Evolutionary conservation across 108 stramenopile genomes (phyloP).

Genomic region (Pseudonitzschia pungens): DNA sequence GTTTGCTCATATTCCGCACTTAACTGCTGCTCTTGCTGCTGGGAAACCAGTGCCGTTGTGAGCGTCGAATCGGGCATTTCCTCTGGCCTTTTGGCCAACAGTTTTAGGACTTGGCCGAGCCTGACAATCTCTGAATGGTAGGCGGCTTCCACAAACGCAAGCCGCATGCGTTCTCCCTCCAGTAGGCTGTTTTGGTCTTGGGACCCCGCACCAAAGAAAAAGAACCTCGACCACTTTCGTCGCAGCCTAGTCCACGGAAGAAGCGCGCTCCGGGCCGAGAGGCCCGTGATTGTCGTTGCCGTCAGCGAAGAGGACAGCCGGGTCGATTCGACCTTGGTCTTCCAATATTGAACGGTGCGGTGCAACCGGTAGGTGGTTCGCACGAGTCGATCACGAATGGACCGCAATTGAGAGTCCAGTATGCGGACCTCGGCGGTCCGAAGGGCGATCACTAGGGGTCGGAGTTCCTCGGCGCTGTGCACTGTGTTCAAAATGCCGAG

Average conservation of each 20-base stretch:
- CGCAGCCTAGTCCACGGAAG: background rate
- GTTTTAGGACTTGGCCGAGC: conserved; percentile 49
- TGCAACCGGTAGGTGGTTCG: conserved; percentile 52
- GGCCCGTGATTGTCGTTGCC: background rate
- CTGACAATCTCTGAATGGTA: conserved; percentile 58
- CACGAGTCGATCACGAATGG: conserved; percentile 67
- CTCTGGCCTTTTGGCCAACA: conserved; percentile 48
- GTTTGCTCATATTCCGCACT: too few relatives aligned
- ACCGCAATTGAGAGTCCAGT: conserved; percentile 64
- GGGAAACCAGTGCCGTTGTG: conserved; percentile 4
- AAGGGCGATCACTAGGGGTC: conserved; percentile 23
- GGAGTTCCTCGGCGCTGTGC: background rate
- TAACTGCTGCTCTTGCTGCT: background rate
- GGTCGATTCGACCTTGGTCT: conserved; percentile 41
- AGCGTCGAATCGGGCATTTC: conserved; percentile 48
- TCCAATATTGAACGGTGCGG: conserved; percentile 62
- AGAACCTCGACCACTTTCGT: background rate
- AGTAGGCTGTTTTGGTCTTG: conserved; percentile 2
- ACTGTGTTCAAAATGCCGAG: background rate
- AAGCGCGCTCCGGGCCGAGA: background rate
- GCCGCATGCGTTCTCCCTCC: conserved; percentile 43
- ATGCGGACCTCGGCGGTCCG: conserved; percentile 51
- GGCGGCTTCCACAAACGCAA: conserved; percentile 58
- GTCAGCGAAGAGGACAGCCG: background rate
- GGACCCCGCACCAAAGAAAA: background rate